Conservation (phyloP, 495 filamentous ascomycete genomes). For the Penicillium odoratum region DNA sequence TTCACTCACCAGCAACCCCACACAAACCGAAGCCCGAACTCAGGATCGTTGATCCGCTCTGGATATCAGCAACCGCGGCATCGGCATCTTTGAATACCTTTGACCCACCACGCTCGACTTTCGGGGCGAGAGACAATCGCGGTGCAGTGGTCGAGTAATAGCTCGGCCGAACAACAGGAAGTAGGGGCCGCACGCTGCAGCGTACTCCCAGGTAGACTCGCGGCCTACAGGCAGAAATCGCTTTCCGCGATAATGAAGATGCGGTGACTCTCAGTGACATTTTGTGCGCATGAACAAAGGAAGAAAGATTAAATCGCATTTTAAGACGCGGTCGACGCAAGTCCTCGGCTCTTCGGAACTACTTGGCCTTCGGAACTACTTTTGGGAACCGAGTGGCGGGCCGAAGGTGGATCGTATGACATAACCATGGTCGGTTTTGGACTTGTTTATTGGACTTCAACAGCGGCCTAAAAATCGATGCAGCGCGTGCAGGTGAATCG, state of each 20-base stretch:
- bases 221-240: slow-evolving; percentile 24
- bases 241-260: slow-evolving; percentile 30
- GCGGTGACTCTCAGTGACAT: slow-evolving; percentile 38
- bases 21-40: slow-evolving; percentile 87
- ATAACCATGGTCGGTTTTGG: not conserved
- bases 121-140: slow-evolving; percentile 22
- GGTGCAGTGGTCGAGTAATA: slow-evolving; percentile 29
- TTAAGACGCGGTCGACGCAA: slow-evolving; percentile 17
- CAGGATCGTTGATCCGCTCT: slow-evolving; percentile 69
- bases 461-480: too few relatives aligned
- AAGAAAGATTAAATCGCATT: slow-evolving; percentile 11
- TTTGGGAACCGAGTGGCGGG: slow-evolving; percentile 37
- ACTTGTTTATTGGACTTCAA: too few relatives aligned
- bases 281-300: not conserved
- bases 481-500: too few relatives aligned
- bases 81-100: slow-evolving; percentile 76
- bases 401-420: not conserved
- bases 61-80: slow-evolving; percentile 71
- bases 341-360: slow-evolving; percentile 32
- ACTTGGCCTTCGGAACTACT: slow-evolving; percentile 43
- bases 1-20: slow-evolving; percentile 64
- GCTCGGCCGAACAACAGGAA: slow-evolving; percentile 11
- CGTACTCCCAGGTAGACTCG: slow-evolving; percentile 27
- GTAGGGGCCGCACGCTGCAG: slow-evolving; percentile 16
- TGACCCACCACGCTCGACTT: slow-evolving; percentile 39